Conservation (phyloP, 352 stramenopile genomes). For the Phytophthora melonis region DNA sequence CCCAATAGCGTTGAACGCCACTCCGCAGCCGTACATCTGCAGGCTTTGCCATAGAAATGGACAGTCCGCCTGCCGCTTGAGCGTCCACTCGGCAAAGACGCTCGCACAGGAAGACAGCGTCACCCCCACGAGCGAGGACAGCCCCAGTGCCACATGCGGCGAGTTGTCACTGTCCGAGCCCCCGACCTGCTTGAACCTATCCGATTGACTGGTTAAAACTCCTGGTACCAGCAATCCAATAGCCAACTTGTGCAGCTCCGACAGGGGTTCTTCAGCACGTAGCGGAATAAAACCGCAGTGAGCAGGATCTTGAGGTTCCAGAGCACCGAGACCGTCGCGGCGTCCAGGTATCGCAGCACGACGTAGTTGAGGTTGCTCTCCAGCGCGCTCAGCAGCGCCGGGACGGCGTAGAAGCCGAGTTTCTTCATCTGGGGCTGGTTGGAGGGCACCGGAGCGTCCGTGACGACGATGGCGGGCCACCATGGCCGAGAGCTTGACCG, state of each 20-base stretch:
- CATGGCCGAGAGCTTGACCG: conserved; percentile 70
- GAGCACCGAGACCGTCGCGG: conserved; percentile 84
- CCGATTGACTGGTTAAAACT: conserved; percentile 83
- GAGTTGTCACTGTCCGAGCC: conserved; percentile 5
- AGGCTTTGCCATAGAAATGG: conserved; percentile 87
- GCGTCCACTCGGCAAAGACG: conserved; percentile 85
- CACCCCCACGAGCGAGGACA: conserved; percentile 75
- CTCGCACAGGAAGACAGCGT: conserved; percentile 87
- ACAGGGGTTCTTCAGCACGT: conserved; percentile 76
- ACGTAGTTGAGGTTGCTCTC: conserved; percentile 91
- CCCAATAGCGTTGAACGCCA: conserved; percentile 76
- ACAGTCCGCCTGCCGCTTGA: conserved; percentile 76
- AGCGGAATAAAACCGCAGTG: conserved; percentile 82
- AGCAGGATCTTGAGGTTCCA: conserved; percentile 92
- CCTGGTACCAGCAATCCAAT: conserved; percentile 82
- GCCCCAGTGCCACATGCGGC: conserved; percentile 44
- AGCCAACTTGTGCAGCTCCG: conserved; percentile 75
- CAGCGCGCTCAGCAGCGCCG: conserved; percentile 79
- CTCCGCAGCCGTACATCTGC: conserved; percentile 78
- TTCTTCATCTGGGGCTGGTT: conserved; percentile 47
- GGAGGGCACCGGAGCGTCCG: conserved; percentile 37
- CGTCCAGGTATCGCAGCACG: conserved; percentile 85
- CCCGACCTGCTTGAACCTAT: conserved; percentile 34
- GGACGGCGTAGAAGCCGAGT: conserved; percentile 73
- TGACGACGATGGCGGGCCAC: conserved; percentile 46